Conservation (phyloP, 345 rosid genomes). For the Eucalyptus regnans region DNA sequence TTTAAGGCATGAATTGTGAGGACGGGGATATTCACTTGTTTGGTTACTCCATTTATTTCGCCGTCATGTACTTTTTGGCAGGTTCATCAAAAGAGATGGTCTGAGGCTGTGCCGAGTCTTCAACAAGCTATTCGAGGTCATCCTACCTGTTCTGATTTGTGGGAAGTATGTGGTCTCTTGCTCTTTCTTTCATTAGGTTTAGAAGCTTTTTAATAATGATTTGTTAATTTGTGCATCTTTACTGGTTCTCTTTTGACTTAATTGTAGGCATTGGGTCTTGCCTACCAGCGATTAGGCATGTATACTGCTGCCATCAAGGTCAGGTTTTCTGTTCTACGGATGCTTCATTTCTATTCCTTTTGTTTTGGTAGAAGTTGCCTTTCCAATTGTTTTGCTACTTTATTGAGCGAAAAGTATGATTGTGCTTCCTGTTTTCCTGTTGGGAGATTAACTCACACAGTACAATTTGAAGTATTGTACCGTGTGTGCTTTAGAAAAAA, state of each 20-base stretch:
- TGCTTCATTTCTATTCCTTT: not conserved
- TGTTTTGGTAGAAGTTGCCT: not conserved
- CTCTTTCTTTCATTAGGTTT: not conserved
- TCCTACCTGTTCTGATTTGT: slow-evolving; percentile 66
- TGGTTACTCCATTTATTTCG: not conserved
- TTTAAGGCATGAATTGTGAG: not conserved
- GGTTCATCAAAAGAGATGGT: slow-evolving; percentile 64
- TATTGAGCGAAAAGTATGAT: not conserved
- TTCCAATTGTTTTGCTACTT: not conserved
- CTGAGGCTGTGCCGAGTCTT: slow-evolving; percentile 86
- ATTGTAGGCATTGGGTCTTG: slow-evolving; percentile 79
- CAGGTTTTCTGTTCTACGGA: not conserved
- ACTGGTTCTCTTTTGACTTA: not conserved
- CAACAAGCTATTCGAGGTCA: slow-evolving; percentile 93
- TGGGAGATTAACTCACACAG: not conserved
- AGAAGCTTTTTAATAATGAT: not conserved
- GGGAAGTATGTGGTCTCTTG: slow-evolving; percentile 54
- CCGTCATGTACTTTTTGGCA: not conserved
- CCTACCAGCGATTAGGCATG: slow-evolving; percentile 93
- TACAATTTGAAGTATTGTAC: not conserved
- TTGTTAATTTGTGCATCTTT: not conserved
- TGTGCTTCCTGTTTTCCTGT: not conserved
- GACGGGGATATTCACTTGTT: not conserved
- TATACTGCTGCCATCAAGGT: slow-evolving; percentile 95
- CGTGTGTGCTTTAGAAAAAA: not conserved